Conservation (phyloP, 192 early-diverging fungal species). For the Coemansia asiatica region DNA sequence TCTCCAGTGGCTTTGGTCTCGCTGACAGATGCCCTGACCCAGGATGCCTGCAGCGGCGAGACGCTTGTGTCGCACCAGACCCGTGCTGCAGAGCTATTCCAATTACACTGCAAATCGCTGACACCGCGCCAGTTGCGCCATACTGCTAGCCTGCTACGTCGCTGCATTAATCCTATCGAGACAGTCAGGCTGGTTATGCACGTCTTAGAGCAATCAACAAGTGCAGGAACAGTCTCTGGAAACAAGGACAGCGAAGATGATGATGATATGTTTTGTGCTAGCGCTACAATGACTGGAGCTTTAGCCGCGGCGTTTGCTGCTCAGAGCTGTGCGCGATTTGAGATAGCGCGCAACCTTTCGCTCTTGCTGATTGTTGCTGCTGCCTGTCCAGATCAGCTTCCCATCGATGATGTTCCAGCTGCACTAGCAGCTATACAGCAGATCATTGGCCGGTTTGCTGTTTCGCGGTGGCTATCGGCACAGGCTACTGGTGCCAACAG, state of each 20-base stretch:
- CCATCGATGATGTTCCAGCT: slow-evolving; percentile 15
- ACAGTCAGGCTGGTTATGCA: slow-evolving; percentile 25
- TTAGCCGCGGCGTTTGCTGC: slow-evolving; percentile 33
- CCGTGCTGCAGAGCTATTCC: slow-evolving; percentile 46
- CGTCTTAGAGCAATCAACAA: slow-evolving; percentile 23
- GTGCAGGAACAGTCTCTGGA: background rate
- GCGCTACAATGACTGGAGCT: slow-evolving; percentile 49
- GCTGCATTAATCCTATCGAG: slow-evolving; percentile 22
- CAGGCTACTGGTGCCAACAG: slow-evolving; percentile 27
- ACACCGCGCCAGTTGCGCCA: slow-evolving; percentile 15
- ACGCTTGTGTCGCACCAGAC: slow-evolving; percentile 44
- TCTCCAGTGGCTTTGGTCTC: slow-evolving; percentile 10
- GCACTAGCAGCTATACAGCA: slow-evolving; percentile 19
- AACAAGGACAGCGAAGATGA: slow-evolving; percentile 5
- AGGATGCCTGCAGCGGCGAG: slow-evolving; percentile 36
- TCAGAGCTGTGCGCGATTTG: slow-evolving; percentile 28
- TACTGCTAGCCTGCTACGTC: slow-evolving; percentile 18
- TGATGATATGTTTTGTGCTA: slow-evolving; percentile 28
- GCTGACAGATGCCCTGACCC: slow-evolving; percentile 30
- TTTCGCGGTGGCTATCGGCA: slow-evolving; percentile 38
- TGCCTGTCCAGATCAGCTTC: background rate
- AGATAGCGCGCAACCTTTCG: slow-evolving; percentile 31
- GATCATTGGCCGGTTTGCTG: slow-evolving; percentile 22
- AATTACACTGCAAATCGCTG: slow-evolving; percentile 24
- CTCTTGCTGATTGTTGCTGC: slow-evolving; percentile 21